Percentiles rank a stretch among this genome's conserved stretches.
phyloP scores from a whole-genome alignment of 768 basidiomycete species.

The Boletus fagicola region DNA sequence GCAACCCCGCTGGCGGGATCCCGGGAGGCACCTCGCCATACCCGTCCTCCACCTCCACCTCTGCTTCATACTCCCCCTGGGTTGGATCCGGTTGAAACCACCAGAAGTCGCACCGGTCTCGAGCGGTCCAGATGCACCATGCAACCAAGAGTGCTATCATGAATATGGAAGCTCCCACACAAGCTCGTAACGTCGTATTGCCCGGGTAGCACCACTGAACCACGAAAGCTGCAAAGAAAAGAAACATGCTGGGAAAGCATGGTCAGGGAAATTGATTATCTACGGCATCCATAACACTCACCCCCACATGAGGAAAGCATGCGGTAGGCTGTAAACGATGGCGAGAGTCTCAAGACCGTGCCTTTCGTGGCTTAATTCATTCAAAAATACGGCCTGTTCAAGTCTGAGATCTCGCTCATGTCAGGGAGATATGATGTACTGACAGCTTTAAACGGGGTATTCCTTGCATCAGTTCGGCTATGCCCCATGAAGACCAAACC shows the following conservation, averaged over 20 bases:
- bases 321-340: conserved; percentile 53
- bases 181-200: conserved; percentile 9
- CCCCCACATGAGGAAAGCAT: conserved; percentile 60
- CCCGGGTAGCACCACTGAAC: conserved; percentile 24
- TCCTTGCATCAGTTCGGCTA: conserved; percentile 34
- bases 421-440: conserved; percentile 10
- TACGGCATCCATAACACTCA: conserved; percentile 31
- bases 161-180: conserved; percentile 33
- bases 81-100: conserved; percentile 27
- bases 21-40: not conserved
- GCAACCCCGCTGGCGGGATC: not conserved
- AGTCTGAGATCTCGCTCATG: not conserved
- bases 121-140: conserved; percentile 43
- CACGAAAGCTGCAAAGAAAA: conserved; percentile 29
- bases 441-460: conserved; percentile 36
- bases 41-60: not conserved
- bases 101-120: conserved; percentile 15
- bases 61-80: not conserved
- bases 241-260: conserved; percentile 20
- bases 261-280: not conserved
- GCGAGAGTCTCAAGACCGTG: conserved; percentile 51
- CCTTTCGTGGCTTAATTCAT: conserved; percentile 19
- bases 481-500: conserved; percentile 44
- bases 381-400: conserved; percentile 15
- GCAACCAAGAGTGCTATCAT: conserved; percentile 34